phyloP scores from a whole-genome alignment of 2,329 filamentous ascomycete species.

The Macrophomina tecta region DNA sequence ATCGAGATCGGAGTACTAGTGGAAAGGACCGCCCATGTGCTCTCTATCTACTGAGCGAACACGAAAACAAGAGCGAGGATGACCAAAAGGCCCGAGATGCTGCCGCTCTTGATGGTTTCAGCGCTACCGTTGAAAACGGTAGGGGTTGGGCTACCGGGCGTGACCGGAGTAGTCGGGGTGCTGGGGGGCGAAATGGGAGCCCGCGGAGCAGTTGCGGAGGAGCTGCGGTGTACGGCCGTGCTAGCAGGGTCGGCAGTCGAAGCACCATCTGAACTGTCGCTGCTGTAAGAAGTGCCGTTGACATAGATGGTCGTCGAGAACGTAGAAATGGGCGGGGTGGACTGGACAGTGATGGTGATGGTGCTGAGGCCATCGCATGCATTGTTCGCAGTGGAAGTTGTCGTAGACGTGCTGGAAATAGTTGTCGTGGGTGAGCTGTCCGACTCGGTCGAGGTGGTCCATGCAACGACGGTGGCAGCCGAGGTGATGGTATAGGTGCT shows the following conservation, averaged over 20 bases:
- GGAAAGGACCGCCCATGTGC: not conserved
- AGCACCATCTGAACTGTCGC: not conserved
- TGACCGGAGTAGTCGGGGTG: conserved; percentile 1
- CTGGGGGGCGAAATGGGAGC: not conserved
- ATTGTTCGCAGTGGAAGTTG: not conserved
- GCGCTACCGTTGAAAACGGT: not conserved
- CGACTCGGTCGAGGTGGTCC: not conserved
- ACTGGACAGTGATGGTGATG: not conserved
- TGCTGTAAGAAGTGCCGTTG: not conserved
- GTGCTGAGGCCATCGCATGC: not conserved
- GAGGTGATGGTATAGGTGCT: not conserved
- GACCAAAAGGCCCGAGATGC: not conserved
- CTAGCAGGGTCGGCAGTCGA: not conserved
- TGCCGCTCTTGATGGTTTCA: not conserved
- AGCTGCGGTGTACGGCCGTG: not conserved
- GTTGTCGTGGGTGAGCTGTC: not conserved
- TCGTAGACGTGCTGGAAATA: not conserved
- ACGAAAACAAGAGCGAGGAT: conserved; percentile 5
- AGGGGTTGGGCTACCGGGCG: not conserved
- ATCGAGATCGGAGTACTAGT: not conserved
- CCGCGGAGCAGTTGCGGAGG: not conserved
- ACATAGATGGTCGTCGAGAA: no score
- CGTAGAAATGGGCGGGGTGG: not conserved
- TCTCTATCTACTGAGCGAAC: conserved; percentile 2
- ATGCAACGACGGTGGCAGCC: not conserved